Conservation (phyloP, 2,329 filamentous ascomycete genomes). For the Cryoendolithus antarcticus region DNA sequence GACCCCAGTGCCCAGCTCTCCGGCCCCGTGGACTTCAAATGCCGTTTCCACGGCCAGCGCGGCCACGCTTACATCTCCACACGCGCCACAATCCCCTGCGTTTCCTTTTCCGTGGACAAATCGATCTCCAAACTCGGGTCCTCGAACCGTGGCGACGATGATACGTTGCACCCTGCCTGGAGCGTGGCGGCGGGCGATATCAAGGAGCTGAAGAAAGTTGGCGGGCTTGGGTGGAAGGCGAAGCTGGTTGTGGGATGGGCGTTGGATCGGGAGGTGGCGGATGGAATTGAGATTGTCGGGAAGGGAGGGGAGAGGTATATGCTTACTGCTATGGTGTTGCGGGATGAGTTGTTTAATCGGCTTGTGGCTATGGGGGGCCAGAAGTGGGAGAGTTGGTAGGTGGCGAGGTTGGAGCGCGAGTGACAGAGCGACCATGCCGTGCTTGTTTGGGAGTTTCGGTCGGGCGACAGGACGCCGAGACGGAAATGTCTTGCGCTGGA, state of each 20-base stretch:
- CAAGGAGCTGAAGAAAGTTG: conserved; percentile 62
- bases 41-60: conserved; percentile 55
- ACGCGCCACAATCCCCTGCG: conserved; percentile 52
- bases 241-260: conserved; percentile 75
- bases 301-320: conserved; percentile 42
- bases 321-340: conserved; percentile 57
- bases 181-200: conserved; percentile 60
- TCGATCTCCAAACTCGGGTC: conserved; percentile 19
- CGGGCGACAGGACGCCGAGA: no score
- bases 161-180: conserved; percentile 47
- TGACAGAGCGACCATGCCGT: neutral
- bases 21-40: conserved; percentile 67
- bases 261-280: conserved; percentile 58
- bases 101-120: conserved; percentile 51
- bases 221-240: conserved; percentile 73
- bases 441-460: no score
- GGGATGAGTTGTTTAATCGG: conserved; percentile 73
- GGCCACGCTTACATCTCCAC: conserved; percentile 61
- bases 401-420: neutral
- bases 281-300: conserved; percentile 57
- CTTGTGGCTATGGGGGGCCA: conserved; percentile 63
- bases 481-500: no score
- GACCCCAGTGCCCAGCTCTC: conserved; percentile 27
- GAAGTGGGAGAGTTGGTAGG: conserved; percentile 68
- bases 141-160: conserved; percentile 15